These are phyloP conservation scores for Annulohypoxylon stygium DNA, from an alignment of 495 filamentous ascomycete species.

Conservation along the genomic window DNA sequence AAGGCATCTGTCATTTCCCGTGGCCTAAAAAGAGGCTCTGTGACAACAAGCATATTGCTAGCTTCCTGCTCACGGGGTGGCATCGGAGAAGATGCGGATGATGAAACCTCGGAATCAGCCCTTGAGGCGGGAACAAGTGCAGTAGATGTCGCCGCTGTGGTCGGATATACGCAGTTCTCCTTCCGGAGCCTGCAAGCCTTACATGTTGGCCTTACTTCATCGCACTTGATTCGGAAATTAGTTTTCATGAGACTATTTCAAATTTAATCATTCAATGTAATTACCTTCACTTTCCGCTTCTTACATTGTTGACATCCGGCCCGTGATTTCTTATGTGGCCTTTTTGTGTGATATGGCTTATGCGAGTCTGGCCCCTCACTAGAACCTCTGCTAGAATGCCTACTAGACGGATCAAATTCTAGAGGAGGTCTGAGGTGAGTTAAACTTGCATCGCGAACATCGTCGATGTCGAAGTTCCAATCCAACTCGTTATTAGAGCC, in stretches of 20 bases:
- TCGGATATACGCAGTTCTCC: slow-evolving; percentile 59
- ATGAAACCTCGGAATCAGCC: slow-evolving; percentile 20
- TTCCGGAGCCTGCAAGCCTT: slow-evolving; percentile 59
- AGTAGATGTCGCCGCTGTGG: slow-evolving; percentile 15
- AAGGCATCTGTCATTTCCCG: slow-evolving; percentile 40
- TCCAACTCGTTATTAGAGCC: slow-evolving; percentile 18
- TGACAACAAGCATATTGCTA: slow-evolving; percentile 39
- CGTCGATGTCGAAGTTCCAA: slow-evolving; percentile 16
- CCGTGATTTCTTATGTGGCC: slow-evolving; percentile 66
- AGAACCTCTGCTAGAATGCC: slow-evolving; percentile 18
- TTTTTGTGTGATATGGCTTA: slow-evolving; percentile 61
- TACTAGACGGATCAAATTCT: slow-evolving; percentile 15
- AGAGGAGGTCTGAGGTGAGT: neutral
- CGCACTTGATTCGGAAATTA: slow-evolving; percentile 55
- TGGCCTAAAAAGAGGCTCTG: slow-evolving; percentile 56
- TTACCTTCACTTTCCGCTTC: slow-evolving; percentile 61
- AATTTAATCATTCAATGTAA: neutral
- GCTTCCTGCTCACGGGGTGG: slow-evolving; percentile 18
- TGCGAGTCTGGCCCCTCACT: slow-evolving; percentile 24
- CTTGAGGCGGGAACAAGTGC: slow-evolving; percentile 30
- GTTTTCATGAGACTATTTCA: slow-evolving; percentile 18
- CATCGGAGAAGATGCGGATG: slow-evolving; percentile 20
- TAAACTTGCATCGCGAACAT: slow-evolving; percentile 3
- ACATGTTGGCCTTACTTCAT: slow-evolving; percentile 63
- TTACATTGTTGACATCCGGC: slow-evolving; percentile 63